These are phyloP conservation scores for Gossypium bickii DNA, from an alignment of 345 rosid species.

Conservation along the genomic window DNA sequence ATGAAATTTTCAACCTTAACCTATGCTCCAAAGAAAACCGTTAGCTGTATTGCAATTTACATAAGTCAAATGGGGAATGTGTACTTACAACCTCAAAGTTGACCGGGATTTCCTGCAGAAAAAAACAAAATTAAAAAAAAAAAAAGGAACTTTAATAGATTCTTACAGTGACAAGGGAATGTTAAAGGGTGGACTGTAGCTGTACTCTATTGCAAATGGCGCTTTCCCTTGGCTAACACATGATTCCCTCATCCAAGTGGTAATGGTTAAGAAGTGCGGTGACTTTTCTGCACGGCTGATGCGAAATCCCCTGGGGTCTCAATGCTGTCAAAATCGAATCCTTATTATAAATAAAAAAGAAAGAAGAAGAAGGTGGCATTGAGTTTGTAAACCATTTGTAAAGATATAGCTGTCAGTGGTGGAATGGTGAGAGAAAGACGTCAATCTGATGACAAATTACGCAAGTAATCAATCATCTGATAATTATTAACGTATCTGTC, in stretches of 20 bases:
- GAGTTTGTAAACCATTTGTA: not conserved
- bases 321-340: conserved; percentile 3
- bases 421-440: not conserved
- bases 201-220: conserved; percentile 11
- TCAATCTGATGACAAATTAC: not conserved
- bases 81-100: conserved; percentile 7
- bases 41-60: not conserved
- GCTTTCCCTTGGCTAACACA: conserved; percentile 9
- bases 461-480: not conserved
- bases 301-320: not conserved
- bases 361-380: not conserved
- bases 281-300: conserved; percentile 4
- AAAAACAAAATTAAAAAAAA: too few relatives aligned
- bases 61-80: not conserved
- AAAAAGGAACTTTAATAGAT: not conserved
- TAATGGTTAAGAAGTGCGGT: not conserved
- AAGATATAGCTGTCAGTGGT: not conserved
- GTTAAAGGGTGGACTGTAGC: conserved; percentile 8
- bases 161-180: conserved; percentile 8
- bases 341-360: not conserved
- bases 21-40: not conserved
- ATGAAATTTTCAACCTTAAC: not conserved
- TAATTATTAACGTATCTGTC: not conserved
- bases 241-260: conserved; percentile 2
- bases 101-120: not conserved